These are phyloP conservation scores for Rhodotorula graminis DNA, from an alignment of 768 basidiomycete species.

Conservation along the genomic window DNA sequence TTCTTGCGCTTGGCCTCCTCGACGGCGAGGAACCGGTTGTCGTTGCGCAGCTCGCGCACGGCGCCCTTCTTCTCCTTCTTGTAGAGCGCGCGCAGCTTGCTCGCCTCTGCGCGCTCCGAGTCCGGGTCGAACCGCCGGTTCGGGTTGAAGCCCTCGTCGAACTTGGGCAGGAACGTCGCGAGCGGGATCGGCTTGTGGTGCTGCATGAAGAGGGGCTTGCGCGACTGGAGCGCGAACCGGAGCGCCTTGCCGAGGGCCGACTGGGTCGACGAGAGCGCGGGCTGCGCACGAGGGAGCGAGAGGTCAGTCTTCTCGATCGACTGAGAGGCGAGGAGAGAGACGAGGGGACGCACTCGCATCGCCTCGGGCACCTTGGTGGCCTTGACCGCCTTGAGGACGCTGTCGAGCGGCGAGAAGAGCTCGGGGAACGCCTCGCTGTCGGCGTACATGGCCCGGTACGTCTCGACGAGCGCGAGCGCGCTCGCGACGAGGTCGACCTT, in stretches of 20 bases:
- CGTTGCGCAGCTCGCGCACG: conserved; percentile 90
- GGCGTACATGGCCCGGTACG: conserved; percentile 47
- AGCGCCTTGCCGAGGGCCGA: conserved; percentile 29
- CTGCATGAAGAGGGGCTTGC: conserved; percentile 77
- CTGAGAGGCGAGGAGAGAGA: background rate
- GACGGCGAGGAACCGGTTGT: conserved; percentile 82
- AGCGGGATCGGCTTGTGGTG: conserved; percentile 95
- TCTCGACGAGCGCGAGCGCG: conserved; percentile 63
- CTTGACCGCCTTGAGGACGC: conserved; percentile 58
- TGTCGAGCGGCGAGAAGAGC: conserved; percentile 64
- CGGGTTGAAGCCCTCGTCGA: conserved; percentile 57
- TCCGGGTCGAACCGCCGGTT: conserved; percentile 72
- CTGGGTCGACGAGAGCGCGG: conserved; percentile 11
- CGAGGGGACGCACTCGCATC: conserved; percentile 56
- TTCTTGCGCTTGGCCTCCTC: conserved; percentile 78
- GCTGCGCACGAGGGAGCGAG: background rate
- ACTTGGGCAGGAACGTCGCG: conserved; percentile 86
- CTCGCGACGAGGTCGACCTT: conserved; percentile 69
- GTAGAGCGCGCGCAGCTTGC: conserved; percentile 79
- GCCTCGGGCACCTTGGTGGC: conserved; percentile 51
- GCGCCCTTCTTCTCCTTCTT: conserved; percentile 97
- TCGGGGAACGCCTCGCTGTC: conserved; percentile 63
- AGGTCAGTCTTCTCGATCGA: background rate
- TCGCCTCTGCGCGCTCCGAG: conserved; percentile 75
- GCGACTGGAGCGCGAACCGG: conserved; percentile 46